These are phyloP conservation scores for Podospora bellae-mahoneyi DNA, from an alignment of 495 filamentous ascomycete genomes.

Conservation along the genomic window DNA sequence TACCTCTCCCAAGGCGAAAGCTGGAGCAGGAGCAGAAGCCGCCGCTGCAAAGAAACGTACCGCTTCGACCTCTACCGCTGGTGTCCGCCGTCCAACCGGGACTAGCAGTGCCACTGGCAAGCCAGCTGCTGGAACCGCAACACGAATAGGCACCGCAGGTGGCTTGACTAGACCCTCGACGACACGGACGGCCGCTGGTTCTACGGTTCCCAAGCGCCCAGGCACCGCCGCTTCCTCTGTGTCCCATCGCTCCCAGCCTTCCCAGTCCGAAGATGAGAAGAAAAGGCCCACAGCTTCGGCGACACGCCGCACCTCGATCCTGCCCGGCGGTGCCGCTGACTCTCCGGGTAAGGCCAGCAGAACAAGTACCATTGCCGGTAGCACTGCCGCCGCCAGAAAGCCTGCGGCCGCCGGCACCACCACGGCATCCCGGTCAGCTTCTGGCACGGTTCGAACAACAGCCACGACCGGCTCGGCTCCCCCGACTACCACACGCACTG, in stretches of 20 bases:
- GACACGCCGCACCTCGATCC: conserved; percentile 41
- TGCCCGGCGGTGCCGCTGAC: conserved; percentile 27
- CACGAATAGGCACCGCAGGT: conserved; percentile 33
- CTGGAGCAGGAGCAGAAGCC: conserved; percentile 25
- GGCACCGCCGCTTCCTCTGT: conserved; percentile 30
- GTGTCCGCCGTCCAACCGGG: conserved; percentile 17
- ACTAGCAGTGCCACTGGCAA: conserved; percentile 35
- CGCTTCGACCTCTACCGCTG: conserved; percentile 16
- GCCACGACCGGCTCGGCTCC: conserved; percentile 26
- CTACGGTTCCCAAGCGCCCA: conserved; percentile 38
- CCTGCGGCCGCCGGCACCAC: conserved; percentile 35
- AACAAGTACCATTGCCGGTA: conserved; percentile 29
- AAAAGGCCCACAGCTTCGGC: conserved; percentile 32
- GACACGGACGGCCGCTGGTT: conserved; percentile 31
- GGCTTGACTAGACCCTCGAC: conserved; percentile 40
- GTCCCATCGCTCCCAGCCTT: conserved; percentile 43
- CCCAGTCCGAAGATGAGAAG: conserved; percentile 49
- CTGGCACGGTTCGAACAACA: conserved; percentile 28
- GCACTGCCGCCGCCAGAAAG: conserved; percentile 42
- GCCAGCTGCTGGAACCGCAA: conserved; percentile 37
- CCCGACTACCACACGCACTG: conserved; percentile 29
- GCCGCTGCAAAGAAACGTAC: conserved; percentile 32
- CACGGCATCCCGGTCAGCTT: conserved; percentile 28
- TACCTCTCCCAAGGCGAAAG: conserved; percentile 24
- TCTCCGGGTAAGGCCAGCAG: conserved; percentile 43